Percentiles rank a stretch among this genome's conserved stretches.
These are phyloP conservation scores for Trypanosoma grayi DNA, from an alignment of 208 protist genomes.

Conservation along the genomic window DNA sequence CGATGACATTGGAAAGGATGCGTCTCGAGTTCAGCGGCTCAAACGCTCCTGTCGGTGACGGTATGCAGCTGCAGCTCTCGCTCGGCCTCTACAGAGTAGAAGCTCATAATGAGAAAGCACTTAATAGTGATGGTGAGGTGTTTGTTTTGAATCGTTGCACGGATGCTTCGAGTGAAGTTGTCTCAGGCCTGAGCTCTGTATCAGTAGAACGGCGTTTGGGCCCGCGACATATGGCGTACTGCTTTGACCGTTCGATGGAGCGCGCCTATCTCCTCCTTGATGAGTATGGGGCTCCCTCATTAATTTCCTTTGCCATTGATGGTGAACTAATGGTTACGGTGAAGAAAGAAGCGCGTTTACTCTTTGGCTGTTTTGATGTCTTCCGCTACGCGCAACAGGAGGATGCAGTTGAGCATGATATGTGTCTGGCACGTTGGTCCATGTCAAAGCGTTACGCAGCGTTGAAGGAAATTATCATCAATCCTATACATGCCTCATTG, in stretches of 20 bases:
- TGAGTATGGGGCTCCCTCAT: slow-evolving; percentile 15
- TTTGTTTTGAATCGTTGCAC: slow-evolving; percentile 5
- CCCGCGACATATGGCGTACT: slow-evolving; percentile 28
- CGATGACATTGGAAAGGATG: slow-evolving; percentile 16
- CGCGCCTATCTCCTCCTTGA: slow-evolving; percentile 52
- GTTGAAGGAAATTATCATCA: slow-evolving; percentile 33
- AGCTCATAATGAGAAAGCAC: background rate
- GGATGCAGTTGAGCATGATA: slow-evolving; percentile 5
- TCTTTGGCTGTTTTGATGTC: slow-evolving; percentile 60
- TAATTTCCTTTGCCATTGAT: slow-evolving; percentile 46
- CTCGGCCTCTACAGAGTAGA: slow-evolving; percentile 9
- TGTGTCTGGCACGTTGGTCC: slow-evolving; percentile 21
- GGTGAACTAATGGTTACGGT: slow-evolving; percentile 51
- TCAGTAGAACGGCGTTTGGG: slow-evolving; percentile 11
- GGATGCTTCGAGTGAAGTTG: background rate
- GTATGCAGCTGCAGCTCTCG: background rate
- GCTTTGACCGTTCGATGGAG: slow-evolving; percentile 59
- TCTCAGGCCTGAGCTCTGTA: background rate
- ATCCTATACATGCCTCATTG: slow-evolving; percentile 13
- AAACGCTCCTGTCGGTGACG: background rate
- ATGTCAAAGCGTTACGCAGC: slow-evolving; percentile 43
- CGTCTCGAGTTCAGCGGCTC: background rate
- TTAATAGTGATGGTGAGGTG: background rate
- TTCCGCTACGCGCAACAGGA: slow-evolving; percentile 29
- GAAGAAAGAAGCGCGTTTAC: slow-evolving; percentile 1